These are phyloP conservation scores for Colletotrichum gigasporum DNA, from an alignment of 2,329 filamentous ascomycete genomes.

Conservation along the genomic window DNA sequence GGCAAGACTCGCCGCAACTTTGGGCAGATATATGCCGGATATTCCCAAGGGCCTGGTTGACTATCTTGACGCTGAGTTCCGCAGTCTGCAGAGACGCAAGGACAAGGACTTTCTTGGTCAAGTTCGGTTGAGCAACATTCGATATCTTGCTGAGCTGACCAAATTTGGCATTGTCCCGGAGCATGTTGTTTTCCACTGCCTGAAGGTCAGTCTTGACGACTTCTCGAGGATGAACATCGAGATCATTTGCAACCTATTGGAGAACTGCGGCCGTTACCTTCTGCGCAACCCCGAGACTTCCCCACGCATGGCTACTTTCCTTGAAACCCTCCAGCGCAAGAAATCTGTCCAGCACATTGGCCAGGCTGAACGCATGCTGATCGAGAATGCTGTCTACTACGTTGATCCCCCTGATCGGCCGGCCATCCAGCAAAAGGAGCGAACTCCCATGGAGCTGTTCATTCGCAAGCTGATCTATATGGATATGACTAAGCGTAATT, in stretches of 20 bases:
- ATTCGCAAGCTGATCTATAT: constrained; percentile 92
- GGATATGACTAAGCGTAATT: constrained; percentile 93
- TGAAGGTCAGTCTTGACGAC: constrained; percentile 96
- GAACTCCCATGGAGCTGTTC: constrained; percentile 91
- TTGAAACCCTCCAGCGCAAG: constrained; percentile 95
- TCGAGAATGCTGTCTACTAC: constrained; percentile 98
- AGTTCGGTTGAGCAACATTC: constrained; percentile 91
- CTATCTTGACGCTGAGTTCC: constrained; percentile 95
- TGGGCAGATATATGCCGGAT: constrained; percentile 94
- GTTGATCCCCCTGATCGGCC: constrained; percentile 94
- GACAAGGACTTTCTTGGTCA: constrained; percentile 97
- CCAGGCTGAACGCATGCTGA: constrained; percentile 95
- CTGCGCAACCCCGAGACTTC: constrained; percentile 92
- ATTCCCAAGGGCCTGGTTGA: constrained; percentile 91
- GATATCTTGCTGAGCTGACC: constrained; percentile 96
- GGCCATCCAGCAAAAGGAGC: constrained; percentile 95
- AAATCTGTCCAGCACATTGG: constrained; percentile 95
- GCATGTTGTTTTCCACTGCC: constrained; percentile 97
- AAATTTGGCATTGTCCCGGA: constrained; percentile 98
- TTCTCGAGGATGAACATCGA: constrained; percentile 99
- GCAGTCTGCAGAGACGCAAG: constrained; percentile 94
- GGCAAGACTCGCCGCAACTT: constrained; percentile 90
- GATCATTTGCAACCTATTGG: constrained; percentile 93
- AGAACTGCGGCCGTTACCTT: constrained; percentile 95
- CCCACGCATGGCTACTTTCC: constrained; percentile 90